These are phyloP conservation scores for Annona squamosa DNA, from an alignment of 164 flowering plant genomes.

Conservation along the genomic window DNA sequence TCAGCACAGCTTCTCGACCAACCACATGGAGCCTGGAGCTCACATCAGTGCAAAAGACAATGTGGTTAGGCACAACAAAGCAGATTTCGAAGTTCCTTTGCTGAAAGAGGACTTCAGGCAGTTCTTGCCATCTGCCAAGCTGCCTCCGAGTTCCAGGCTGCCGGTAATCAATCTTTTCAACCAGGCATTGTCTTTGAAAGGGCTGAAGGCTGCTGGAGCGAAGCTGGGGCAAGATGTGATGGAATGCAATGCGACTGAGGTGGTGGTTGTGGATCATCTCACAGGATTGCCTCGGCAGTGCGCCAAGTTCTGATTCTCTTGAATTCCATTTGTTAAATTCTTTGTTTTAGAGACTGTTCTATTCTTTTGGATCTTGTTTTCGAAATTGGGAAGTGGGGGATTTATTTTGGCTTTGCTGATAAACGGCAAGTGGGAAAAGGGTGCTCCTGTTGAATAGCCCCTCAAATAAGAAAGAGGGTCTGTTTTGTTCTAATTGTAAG, in stretches of 20 bases:
- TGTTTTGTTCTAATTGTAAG: neutral
- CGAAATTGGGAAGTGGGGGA: neutral
- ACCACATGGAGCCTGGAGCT: constrained; percentile 98
- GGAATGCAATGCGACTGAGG: constrained; percentile 50
- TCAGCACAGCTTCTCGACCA: constrained; percentile 89
- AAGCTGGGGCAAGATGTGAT: constrained; percentile 84
- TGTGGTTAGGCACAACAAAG: constrained; percentile 57
- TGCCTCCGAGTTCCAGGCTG: constrained; percentile 79
- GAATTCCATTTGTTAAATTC: constrained; percentile 1
- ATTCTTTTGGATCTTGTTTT: neutral
- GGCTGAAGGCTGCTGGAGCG: constrained; percentile 88
- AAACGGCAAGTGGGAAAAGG: neutral
- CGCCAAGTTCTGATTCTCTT: constrained; percentile 42
- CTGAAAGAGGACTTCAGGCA: constrained; percentile 51
- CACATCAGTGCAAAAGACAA: constrained; percentile 87
- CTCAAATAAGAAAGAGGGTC: neutral
- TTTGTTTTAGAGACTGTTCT: neutral
- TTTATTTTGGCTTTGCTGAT: neutral
- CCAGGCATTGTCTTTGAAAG: constrained; percentile 72
- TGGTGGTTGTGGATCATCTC: constrained; percentile 58
- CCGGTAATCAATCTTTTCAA: constrained; percentile 86
- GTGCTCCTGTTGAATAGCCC: constrained; percentile 1
- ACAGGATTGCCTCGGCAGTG: constrained; percentile 75
- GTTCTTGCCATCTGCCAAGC: constrained; percentile 55
- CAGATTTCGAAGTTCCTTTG: constrained; percentile 78